phyloP scores from a whole-genome alignment of 179 eudicot species.

The Heliamphora ciliata region DNA sequence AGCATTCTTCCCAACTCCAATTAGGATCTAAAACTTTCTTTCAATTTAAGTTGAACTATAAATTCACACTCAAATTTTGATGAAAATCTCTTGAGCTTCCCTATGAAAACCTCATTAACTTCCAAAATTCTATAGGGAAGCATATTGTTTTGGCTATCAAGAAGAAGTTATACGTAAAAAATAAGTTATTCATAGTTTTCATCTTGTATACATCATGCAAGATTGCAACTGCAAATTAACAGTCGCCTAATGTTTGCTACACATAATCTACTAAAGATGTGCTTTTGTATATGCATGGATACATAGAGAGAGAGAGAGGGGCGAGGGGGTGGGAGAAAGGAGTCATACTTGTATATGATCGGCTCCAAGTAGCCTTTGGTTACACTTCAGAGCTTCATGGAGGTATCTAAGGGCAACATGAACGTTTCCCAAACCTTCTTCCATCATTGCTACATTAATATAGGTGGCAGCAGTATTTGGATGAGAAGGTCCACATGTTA shows the following conservation, averaged over 20 bases:
- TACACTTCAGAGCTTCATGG: constrained; percentile 95
- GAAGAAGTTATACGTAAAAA: background rate
- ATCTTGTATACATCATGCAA: background rate
- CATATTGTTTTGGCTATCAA: background rate
- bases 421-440: constrained; percentile 94
- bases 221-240: constrained; percentile 1
- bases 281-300: background rate
- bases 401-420: constrained; percentile 96
- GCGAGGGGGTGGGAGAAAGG: constrained; percentile 17
- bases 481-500: constrained; percentile 95
- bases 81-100: background rate
- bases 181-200: background rate
- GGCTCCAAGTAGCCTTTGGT: constrained; percentile 85
- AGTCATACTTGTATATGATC: constrained; percentile 84
- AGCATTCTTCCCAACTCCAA: background rate
- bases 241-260: background rate
- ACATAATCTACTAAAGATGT: background rate
- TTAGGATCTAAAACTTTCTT: background rate
- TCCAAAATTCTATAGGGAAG: background rate
- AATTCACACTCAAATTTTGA: background rate
- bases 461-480: constrained; percentile 98
- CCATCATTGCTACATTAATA: constrained; percentile 98
- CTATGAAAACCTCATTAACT: background rate
- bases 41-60: background rate
- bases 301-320: constrained; percentile 12